Base-by-base conservation (phyloP, 1,284 basidiomycete species). In the Tilletia caries region DNA sequence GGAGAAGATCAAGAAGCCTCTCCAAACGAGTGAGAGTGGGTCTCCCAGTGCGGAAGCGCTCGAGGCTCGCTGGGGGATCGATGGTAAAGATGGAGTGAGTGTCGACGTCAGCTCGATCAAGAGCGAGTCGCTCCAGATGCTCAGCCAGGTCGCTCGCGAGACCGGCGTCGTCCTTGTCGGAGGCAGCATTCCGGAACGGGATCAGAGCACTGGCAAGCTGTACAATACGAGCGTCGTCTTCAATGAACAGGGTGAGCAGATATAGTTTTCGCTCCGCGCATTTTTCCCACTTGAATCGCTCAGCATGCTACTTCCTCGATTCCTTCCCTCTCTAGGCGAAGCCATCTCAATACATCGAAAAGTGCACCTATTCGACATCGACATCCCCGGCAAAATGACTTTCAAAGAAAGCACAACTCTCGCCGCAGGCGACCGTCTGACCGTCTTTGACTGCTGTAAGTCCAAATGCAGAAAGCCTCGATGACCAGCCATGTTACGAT, bases 401-500 rank as follows among this genome's bases (percentile, higher is more conserved):
- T 98, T 98, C 89, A 95, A 96, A 91, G 96, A 99, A 86, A 96
- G 93, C 82, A 92, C 96, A 83, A 93, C 92, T 0, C 86, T 99
- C 65, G 91, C 91, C 0, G 91, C 89, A 3, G 96, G 96, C 2
- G 88, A 85, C 20, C 87, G 86, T 3, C 84, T 91, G 68, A 95
- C 91, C 72, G 89, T 88, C 67, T 94, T 99, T 80, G 92, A 96
- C 76, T 95, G 95, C 13, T 91, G 92, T 91, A 77, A 32, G 84
- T 62, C 32, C n/a, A n/a, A n/a, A n/a, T n/a, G n/a, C n/a, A n/a
- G n/a, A n/a, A n/a, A n/a, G n/a, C n/a, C n/a, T n/a, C n/a, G n/a
- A n/a, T n/a, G n/a, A n/a, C n/a, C n/a, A n/a, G n/a, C n/a, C n/a
- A n/a, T n/a, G n/a, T n/a, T n/a, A n/a, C n/a, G n/a, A n/a, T n/a